Evolutionary conservation across 495 filamentous ascomycete genomes (phyloP).

Genomic region (Mytilinidion resinicola): DNA sequence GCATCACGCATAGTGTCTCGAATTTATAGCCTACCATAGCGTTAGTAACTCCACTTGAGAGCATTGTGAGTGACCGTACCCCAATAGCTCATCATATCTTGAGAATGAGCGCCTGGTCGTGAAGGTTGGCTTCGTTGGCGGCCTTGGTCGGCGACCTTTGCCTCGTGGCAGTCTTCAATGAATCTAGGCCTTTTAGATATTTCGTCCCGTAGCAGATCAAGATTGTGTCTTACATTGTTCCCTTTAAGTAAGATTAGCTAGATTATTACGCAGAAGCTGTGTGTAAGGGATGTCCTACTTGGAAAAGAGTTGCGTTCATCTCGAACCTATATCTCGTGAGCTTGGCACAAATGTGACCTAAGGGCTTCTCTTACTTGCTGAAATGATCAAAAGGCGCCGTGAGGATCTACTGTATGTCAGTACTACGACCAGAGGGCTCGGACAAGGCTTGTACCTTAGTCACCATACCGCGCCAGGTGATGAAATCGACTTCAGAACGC

Average conservation of each 20-base stretch:
- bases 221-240: slow-evolving; percentile 58
- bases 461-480: slow-evolving; percentile 98
- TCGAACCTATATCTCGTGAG: slow-evolving; percentile 59
- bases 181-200: slow-evolving; percentile 52
- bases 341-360: slow-evolving; percentile 2
- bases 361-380: slow-evolving; percentile 53
- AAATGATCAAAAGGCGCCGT: slow-evolving; percentile 72
- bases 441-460: slow-evolving; percentile 61
- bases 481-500: slow-evolving; percentile 66
- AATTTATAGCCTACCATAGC: slow-evolving; percentile 79
- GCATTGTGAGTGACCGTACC: slow-evolving; percentile 33
- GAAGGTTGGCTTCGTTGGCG: slow-evolving; percentile 47
- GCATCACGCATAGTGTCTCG: slow-evolving; percentile 73
- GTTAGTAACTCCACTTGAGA: background rate
- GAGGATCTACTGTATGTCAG: slow-evolving; percentile 59
- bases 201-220: background rate
- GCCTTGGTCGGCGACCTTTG: slow-evolving; percentile 52
- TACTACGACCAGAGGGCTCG: background rate
- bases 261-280: background rate
- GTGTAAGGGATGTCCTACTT: slow-evolving; percentile 52
- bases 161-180: slow-evolving; percentile 81
- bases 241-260: slow-evolving; percentile 43
- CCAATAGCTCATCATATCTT: slow-evolving; percentile 65
- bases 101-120: slow-evolving; percentile 51
- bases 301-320: slow-evolving; percentile 89